Evolutionary conservation across 805 yeast species (phyloP).

Genomic region (Metschnikowia rubicola): DNA sequence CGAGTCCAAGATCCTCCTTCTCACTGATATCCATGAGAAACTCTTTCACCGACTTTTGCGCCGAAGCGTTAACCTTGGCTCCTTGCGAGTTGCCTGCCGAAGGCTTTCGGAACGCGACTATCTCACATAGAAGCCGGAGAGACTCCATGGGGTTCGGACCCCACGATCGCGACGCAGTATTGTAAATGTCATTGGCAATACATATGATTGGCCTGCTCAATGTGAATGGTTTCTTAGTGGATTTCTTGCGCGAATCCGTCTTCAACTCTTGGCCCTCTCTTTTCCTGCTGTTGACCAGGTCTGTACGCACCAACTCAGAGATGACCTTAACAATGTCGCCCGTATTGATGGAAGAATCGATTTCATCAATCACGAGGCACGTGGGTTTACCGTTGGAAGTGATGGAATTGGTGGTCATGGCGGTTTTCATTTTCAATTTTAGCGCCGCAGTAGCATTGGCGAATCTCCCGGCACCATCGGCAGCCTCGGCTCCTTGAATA

Average conservation of each 20-base stretch:
- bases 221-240: slow-evolving; percentile 35
- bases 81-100: slow-evolving; percentile 31
- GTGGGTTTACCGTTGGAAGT: slow-evolving; percentile 71
- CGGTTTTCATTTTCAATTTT: slow-evolving; percentile 43
- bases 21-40: slow-evolving; percentile 47
- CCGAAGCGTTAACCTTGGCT: slow-evolving; percentile 24
- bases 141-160: slow-evolving; percentile 60
- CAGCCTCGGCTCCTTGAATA: slow-evolving; percentile 22
- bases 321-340: slow-evolving; percentile 37
- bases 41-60: slow-evolving; percentile 36
- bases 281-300: slow-evolving; percentile 24
- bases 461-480: slow-evolving; percentile 15
- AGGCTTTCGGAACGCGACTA: slow-evolving; percentile 63
- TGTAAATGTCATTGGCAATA: slow-evolving; percentile 82
- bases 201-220: slow-evolving; percentile 85
- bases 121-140: slow-evolving; percentile 69
- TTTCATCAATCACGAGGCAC: slow-evolving; percentile 83
- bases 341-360: slow-evolving; percentile 52
- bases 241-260: slow-evolving; percentile 17
- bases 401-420: slow-evolving; percentile 55
- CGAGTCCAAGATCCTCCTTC: slow-evolving; percentile 49
- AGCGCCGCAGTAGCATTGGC: slow-evolving; percentile 29
- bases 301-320: slow-evolving; percentile 64
- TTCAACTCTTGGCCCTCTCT: not conserved
- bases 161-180: slow-evolving; percentile 21